Percentiles rank a stretch among this genome's conserved stretches.
These are phyloP conservation scores for Saccharomycopsis microspora DNA, from an alignment of 805 yeast genomes.

Conservation along the genomic window DNA sequence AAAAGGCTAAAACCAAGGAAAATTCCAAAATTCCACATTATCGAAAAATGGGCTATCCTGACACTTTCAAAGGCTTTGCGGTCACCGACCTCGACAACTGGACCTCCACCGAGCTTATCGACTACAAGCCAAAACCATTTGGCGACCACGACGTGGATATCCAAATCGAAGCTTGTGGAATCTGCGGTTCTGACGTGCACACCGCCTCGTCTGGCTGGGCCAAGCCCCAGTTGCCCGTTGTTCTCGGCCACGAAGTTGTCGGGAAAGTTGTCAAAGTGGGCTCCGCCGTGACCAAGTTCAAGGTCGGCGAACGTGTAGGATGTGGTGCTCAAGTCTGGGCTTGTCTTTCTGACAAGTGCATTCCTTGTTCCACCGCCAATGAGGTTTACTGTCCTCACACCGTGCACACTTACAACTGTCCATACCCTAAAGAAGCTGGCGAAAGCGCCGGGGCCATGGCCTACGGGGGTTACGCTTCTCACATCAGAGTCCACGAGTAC, in stretches of 20 bases:
- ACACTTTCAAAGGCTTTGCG: conserved; percentile 29
- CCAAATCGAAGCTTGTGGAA: conserved; percentile 50
- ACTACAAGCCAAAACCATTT: conserved; percentile 27
- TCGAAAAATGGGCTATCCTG: conserved; percentile 24
- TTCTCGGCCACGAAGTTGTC: conserved; percentile 24
- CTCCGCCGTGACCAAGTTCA: conserved; percentile 23
- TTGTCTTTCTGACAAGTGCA: conserved; percentile 24
- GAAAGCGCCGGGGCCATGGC: conserved; percentile 29
- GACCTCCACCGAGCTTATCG: conserved; percentile 22
- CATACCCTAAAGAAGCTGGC: conserved; percentile 21
- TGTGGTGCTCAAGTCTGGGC: conserved; percentile 32
- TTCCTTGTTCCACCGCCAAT: conserved; percentile 27
- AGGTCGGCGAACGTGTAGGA: conserved; percentile 36
- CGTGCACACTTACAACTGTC: conserved; percentile 26
- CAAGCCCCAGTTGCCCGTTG: conserved; percentile 21
- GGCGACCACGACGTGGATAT: conserved; percentile 37
- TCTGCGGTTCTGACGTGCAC: conserved; percentile 49
- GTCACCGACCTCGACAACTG: conserved; percentile 23
- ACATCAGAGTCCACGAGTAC: conserved; percentile 31
- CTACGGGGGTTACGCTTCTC: conserved; percentile 45
- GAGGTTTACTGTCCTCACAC: conserved; percentile 29
- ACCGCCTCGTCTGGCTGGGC: conserved; percentile 15
- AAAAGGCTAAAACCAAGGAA: not conserved
- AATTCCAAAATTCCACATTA: not conserved
- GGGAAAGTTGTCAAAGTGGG: conserved; percentile 23